phyloP scores from a whole-genome alignment of 2,329 filamentous ascomycete genomes.

The Xylariaceae sp. region DNA sequence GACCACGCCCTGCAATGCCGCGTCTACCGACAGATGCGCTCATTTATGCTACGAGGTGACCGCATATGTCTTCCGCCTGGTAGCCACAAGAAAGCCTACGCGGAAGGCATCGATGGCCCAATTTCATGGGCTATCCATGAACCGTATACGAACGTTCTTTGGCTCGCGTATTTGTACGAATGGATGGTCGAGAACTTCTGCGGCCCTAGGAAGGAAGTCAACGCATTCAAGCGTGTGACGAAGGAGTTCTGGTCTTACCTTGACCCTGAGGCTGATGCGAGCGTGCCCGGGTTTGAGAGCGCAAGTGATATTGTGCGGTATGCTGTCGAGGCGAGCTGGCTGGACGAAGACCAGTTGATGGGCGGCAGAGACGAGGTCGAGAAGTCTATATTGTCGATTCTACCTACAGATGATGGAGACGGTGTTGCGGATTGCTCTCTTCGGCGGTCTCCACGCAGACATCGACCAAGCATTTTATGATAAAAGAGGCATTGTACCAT shows the following conservation, averaged over 20 bases:
- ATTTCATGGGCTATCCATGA: slow-evolving; percentile 61
- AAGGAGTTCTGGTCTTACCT: slow-evolving; percentile 61
- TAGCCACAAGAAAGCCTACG: slow-evolving; percentile 55
- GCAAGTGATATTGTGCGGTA: slow-evolving; percentile 64
- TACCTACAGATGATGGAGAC: slow-evolving; percentile 28
- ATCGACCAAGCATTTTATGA: slow-evolving; percentile 19
- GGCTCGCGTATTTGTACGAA: slow-evolving; percentile 66
- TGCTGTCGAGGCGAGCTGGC: slow-evolving; percentile 63
- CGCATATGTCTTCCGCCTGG: slow-evolving; percentile 56
- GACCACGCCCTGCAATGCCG: slow-evolving; percentile 65
- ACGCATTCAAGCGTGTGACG: slow-evolving; percentile 54
- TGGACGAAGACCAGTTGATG: slow-evolving; percentile 58
- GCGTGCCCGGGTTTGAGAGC: slow-evolving; percentile 57
- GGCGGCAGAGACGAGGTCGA: slow-evolving; percentile 43
- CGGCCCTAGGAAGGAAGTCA: slow-evolving; percentile 54
- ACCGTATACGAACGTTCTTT: slow-evolving; percentile 69
- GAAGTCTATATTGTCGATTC: slow-evolving; percentile 42
- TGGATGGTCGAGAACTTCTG: slow-evolving; percentile 56
- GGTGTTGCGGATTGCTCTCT: slow-evolving; percentile 22
- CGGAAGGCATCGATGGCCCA: slow-evolving; percentile 51
- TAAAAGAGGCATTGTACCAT: neutral
- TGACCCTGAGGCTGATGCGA: slow-evolving; percentile 55
- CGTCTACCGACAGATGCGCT: slow-evolving; percentile 68
- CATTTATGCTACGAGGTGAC: slow-evolving; percentile 59
- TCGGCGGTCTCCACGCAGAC: slow-evolving; percentile 36